Conservation (phyloP, 257 asterid species). For the Solanum raphanifolium region DNA sequence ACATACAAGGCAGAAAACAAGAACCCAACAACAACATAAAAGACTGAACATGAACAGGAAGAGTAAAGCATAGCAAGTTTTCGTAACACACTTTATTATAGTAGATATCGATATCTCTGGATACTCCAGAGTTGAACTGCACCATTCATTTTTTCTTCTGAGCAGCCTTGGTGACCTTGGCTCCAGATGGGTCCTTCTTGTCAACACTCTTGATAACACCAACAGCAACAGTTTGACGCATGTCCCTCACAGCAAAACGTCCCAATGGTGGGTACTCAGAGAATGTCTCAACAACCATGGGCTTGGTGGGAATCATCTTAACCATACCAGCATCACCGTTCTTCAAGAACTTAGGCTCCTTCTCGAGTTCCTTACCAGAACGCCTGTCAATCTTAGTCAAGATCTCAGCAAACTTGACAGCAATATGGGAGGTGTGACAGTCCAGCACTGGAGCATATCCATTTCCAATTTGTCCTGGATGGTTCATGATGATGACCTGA, state of each 20-base stretch:
- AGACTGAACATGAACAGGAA: neutral
- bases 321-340: slow-evolving; percentile 67
- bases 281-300: slow-evolving; percentile 73
- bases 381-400: slow-evolving; percentile 75
- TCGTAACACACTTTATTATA: slow-evolving; percentile 1
- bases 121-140: neutral
- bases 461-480: slow-evolving; percentile 67
- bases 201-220: slow-evolving; percentile 64
- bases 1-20: slow-evolving; percentile 15
- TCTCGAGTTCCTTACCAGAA: slow-evolving; percentile 70
- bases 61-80: neutral
- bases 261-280: slow-evolving; percentile 54
- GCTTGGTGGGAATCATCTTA: slow-evolving; percentile 82
- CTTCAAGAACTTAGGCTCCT: slow-evolving; percentile 69
- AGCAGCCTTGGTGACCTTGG: slow-evolving; percentile 79
- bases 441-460: slow-evolving; percentile 69
- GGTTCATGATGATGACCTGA: slow-evolving; percentile 75
- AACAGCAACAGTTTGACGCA: slow-evolving; percentile 77
- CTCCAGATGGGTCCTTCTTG: slow-evolving; percentile 67
- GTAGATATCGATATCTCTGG: neutral
- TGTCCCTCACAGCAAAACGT: slow-evolving; percentile 65
- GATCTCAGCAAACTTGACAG: slow-evolving; percentile 54
- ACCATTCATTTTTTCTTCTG: slow-evolving; percentile 57
- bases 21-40: neutral
- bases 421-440: slow-evolving; percentile 68